Base-by-base conservation (phyloP, 148 eudicot genomes). In the Fagopyrum tataricum region DNA sequence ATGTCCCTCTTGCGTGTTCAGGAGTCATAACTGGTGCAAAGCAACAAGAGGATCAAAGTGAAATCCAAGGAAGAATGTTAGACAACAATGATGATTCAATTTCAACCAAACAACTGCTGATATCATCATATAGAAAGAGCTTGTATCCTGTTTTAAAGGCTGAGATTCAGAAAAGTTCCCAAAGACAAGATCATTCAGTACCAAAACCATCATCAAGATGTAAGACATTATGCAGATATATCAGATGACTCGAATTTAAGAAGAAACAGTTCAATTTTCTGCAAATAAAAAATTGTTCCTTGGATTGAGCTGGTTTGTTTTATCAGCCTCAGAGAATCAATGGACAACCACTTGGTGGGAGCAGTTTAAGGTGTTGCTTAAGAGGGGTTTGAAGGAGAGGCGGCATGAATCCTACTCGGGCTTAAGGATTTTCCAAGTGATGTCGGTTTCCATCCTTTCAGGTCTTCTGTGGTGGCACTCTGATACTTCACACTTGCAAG, bases 381-480 rank as follows among this genome's bases (percentile, higher is more conserved):
- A 73, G 73, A 84, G 98, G 47, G 92, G 98, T 0, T 79, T 93
- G 11, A 86, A 88, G 76, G 98, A 93, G 72, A 77, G 98, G 73
- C 85, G 72, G 48, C 94, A 90, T 43, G 98, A 90, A 70, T 88
- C 96, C 12, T 93, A 83, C 72, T 87, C 91, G 6, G 85, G 87
- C 20, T 74, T 93, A 37, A 76, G 88, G 74, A 81, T 90, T 51
- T 87, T 89, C 73, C 98, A 93, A 79, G 96, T 93, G 70, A 67
- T 93, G 70, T 82, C 92, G 14, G 89, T 87, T 75, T 77, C 94
- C 0, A 44, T 90, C 40, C 84, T 93, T 70, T 81, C 92, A 0
- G 98, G 98, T 5, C 90, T 90, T 79, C 68, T 93, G 21, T 90
- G 98, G 98, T 93, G 96, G 96, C 93, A 87, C 67, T 93, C 96